Percentiles rank a stretch among this genome's conserved stretches.
phyloP scores from a whole-genome alignment of 495 filamentous ascomycete genomes.

The Aspergillus haitiensis region DNA sequence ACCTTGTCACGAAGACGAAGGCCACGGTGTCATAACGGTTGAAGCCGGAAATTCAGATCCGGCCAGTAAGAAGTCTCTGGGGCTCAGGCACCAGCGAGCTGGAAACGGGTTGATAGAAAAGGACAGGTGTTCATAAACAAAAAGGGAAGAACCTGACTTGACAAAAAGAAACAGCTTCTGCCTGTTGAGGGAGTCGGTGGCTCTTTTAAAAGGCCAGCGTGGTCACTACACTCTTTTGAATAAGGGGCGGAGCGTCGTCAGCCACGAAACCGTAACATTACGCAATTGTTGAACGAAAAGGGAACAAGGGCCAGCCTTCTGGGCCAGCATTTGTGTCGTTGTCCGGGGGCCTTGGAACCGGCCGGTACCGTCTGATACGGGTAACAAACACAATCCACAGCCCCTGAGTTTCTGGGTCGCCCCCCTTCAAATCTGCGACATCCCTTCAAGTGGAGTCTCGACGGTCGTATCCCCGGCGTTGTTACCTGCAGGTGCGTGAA shows the following conservation, averaged over 20 bases:
- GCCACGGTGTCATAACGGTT: constrained; percentile 45
- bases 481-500: neutral
- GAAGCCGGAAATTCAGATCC: constrained; percentile 30
- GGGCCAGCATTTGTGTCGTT: no score
- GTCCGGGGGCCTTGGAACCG: no score
- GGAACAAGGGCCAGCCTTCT: neutral
- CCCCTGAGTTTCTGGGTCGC: neutral
- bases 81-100: constrained; percentile 15
- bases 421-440: neutral
- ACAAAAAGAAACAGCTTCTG: constrained; percentile 19
- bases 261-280: constrained; percentile 26
- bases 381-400: no score
- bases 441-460: neutral
- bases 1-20: constrained; percentile 24
- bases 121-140: constrained; percentile 37
- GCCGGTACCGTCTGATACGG: no score
- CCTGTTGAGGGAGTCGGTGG: constrained; percentile 26
- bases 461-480: neutral
- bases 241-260: constrained; percentile 29
- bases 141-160: neutral
- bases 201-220: constrained; percentile 51
- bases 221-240: constrained; percentile 34
- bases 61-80: constrained; percentile 17
- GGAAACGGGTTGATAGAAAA: constrained; percentile 24
- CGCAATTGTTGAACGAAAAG: neutral